phyloP scores from a whole-genome alignment of 2,329 filamentous ascomycete genomes.

The Volutella citrinella region DNA sequence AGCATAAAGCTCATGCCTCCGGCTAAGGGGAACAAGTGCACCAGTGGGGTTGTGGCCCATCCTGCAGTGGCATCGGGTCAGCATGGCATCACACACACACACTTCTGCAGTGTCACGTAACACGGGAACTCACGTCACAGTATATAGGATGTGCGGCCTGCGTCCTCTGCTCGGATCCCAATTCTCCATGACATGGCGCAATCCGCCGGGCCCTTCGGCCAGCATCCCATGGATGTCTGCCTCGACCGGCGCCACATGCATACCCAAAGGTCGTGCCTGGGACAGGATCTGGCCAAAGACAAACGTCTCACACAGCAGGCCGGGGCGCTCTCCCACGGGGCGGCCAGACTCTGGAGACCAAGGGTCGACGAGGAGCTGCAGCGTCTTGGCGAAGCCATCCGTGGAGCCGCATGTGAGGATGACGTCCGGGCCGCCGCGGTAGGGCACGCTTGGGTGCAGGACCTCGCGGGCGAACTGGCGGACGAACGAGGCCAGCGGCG shows the following conservation, averaged over 20 bases:
- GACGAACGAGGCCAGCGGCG: slow-evolving; percentile 73
- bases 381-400: slow-evolving; percentile 76
- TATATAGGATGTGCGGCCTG: slow-evolving; percentile 83
- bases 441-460: slow-evolving; percentile 79
- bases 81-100: slow-evolving; percentile 1
- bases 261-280: slow-evolving; percentile 62
- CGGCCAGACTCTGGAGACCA: slow-evolving; percentile 71
- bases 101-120: background rate
- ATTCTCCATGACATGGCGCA: slow-evolving; percentile 74
- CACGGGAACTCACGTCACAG: slow-evolving; percentile 67
- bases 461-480: slow-evolving; percentile 73
- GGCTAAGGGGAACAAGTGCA: slow-evolving; percentile 67
- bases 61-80: slow-evolving; percentile 2
- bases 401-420: slow-evolving; percentile 79
- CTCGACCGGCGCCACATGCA: slow-evolving; percentile 70
- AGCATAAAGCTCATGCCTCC: slow-evolving; percentile 75
- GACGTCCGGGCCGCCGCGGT: slow-evolving; percentile 71
- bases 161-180: slow-evolving; percentile 76
- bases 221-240: slow-evolving; percentile 80
- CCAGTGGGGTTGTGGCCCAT: slow-evolving; percentile 84
- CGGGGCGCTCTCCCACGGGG: slow-evolving; percentile 67
- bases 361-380: slow-evolving; percentile 72
- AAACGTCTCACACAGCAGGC: slow-evolving; percentile 75
- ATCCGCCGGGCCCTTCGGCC: slow-evolving; percentile 67
- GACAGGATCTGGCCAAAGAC: slow-evolving; percentile 76